Evolutionary conservation across 352 stramenopile genomes (phyloP).

Genomic region (Globisporangium apiculatum): DNA sequence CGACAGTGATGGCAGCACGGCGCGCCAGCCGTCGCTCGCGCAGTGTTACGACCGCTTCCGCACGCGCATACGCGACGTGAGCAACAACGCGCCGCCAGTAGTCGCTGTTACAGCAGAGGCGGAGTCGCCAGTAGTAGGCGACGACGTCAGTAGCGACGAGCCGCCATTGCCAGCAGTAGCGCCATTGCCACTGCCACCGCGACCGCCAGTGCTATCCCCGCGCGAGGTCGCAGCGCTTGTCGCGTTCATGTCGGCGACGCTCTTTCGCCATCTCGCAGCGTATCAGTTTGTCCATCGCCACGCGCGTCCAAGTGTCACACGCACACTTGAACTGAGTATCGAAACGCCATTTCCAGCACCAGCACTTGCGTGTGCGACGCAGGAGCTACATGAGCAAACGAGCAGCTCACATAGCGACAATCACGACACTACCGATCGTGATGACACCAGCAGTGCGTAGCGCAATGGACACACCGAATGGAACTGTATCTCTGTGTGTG

Average conservation of each 20-base stretch:
- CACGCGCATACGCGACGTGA: conserved; percentile 18
- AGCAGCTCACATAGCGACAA: too few relatives aligned
- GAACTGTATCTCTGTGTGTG: too few relatives aligned
- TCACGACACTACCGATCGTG: too few relatives aligned
- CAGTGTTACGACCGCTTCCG: conserved; percentile 33
- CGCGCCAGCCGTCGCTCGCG: conserved; percentile 20
- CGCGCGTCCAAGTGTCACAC: conserved; percentile 21
- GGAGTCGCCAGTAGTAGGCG: neutral
- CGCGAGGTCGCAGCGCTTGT: conserved; percentile 50
- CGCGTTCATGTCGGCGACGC: conserved; percentile 59
- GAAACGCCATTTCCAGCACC: conserved; percentile 41
- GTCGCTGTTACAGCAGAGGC: too few relatives aligned
- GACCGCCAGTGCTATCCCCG: conserved; percentile 16
- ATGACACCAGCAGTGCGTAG: too few relatives aligned
- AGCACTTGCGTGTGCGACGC: conserved; percentile 16
- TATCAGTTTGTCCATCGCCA: conserved; percentile 53
- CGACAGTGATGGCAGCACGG: neutral
- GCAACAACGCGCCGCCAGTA: conserved; percentile 7
- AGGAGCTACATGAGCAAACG: too few relatives aligned
- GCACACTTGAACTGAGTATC: conserved; percentile 23
- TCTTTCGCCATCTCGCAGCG: conserved; percentile 55
- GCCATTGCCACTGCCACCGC: neutral
- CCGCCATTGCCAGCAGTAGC: neutral
- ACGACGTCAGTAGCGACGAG: neutral
- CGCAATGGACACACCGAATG: too few relatives aligned